These are phyloP conservation scores for Cenchrus fungigraminus DNA, from an alignment of 176 grass and related monocot species.

Conservation along the genomic window DNA sequence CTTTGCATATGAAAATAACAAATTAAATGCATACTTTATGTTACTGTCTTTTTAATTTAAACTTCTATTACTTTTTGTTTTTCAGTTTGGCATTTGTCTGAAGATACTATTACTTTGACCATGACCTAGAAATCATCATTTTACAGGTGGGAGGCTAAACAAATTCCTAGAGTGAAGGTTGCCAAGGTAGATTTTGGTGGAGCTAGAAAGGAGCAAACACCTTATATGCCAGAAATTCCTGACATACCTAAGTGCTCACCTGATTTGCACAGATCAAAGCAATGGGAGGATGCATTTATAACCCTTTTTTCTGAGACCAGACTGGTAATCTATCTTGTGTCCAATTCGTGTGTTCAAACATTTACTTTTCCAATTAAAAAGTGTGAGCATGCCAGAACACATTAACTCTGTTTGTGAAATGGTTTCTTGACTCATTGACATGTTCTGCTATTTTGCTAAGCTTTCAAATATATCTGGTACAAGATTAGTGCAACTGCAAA, in stretches of 20 bases:
- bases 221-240: constrained; percentile 89
- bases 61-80: neutral
- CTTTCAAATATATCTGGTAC: neutral
- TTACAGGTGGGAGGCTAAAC: constrained; percentile 86
- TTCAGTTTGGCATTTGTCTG: neutral
- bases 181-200: constrained; percentile 63
- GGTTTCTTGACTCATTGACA: neutral
- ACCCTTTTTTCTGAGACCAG: constrained; percentile 58
- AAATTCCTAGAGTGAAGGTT: constrained; percentile 86
- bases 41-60: neutral
- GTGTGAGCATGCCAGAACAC: neutral
- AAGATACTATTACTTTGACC: neutral
- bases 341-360: neutral
- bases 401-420: neutral
- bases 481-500: neutral
- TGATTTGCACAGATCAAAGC: constrained; percentile 64
- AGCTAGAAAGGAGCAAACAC: constrained; percentile 64
- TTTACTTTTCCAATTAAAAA: neutral
- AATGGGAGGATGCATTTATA: constrained; percentile 76
- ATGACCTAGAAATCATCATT: neutral
- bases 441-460: neutral
- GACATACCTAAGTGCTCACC: constrained; percentile 62
- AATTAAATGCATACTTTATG: neutral
- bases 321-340: constrained; percentile 43
- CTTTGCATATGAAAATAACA: neutral